Base-by-base conservation (phyloP, 495 filamentous ascomycete genomes). In the Thozetella sp. region DNA sequence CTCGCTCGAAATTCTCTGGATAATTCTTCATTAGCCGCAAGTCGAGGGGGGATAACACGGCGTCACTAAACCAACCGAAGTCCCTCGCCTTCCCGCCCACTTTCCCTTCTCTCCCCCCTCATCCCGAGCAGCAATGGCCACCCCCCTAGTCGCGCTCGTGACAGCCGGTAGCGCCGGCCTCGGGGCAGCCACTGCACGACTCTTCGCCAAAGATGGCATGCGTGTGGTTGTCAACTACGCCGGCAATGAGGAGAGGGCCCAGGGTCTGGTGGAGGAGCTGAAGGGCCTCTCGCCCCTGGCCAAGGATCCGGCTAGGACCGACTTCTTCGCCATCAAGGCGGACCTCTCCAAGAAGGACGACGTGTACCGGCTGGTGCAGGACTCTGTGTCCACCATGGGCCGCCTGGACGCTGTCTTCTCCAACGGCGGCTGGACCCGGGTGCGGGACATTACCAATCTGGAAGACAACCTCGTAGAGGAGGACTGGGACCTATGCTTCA, bases 111-210 rank as follows among this genome's bases (percentile, higher is more conserved):
- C n/a, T n/a, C n/a, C n/a, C 25, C 34, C 22, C 19, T 37, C 3
- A 25, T 45, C 19, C 17, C 17, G 20, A 10, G 34, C 4, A 26
- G 15, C 2, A 25, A 51, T 45, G 30, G 34, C 23, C 22, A 1
- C 19, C n/a, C 63, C 59, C 2, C 25, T 57, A 12, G 83, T 86
- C 19, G 80, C 72, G 25, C 74, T 87, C 6, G 75, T 87, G 24
- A 86, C 84, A 4, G 84, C 83, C 23, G 76, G 79, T 27, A 81
- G 77, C 25, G 82, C 83, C 20, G 84, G 84, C 9, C 79, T 87
- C 25, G 84, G 84, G 25, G 84, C 84, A 1, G 77, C 82, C 24
- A 77, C 84, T 2, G 79, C 76, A 4, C 74, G 76, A 30, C 66
- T 75, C 12, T 77, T 87, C 19, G 82, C 81, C 25, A 65, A 72